A percentile compares a stretch with the other conserved stretches of the same genome.
Conservation (phyloP, 177 flowering plant genomes). For the Vitis hybrid region DNA sequence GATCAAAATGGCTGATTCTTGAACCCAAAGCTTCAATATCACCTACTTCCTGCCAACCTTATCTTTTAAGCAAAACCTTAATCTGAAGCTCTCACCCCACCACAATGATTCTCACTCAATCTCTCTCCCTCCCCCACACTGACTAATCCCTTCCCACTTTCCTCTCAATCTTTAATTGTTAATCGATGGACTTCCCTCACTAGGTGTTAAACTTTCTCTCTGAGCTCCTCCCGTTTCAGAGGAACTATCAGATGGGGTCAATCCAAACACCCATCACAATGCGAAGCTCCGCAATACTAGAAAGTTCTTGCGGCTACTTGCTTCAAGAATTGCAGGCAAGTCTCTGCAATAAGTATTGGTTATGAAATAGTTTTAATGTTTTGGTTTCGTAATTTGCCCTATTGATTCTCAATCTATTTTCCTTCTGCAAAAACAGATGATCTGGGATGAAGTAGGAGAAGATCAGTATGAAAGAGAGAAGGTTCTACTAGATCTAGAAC, state of each 20-base stretch:
- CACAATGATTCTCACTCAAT: constrained; percentile 8
- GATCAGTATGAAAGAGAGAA: constrained; percentile 62
- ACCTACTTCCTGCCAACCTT: constrained; percentile 56
- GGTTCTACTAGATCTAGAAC: constrained; percentile 65
- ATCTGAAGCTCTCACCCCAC: constrained; percentile 27
- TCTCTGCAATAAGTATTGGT: background rate
- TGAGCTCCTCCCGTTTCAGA: background rate
- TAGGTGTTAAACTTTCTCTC: background rate
- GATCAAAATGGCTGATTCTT: constrained; percentile 38
- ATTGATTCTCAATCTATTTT: background rate
- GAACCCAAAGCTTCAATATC: constrained; percentile 57
- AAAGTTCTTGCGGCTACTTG: constrained; percentile 82
- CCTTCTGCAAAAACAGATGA: constrained; percentile 41
- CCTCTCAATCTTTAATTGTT: constrained; percentile 9
- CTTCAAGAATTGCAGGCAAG: constrained; percentile 86
- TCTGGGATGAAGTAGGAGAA: constrained; percentile 92
- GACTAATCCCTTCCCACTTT: constrained; percentile 9
- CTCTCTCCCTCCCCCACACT: background rate
- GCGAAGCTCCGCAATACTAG: constrained; percentile 50
- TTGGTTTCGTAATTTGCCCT: background rate
- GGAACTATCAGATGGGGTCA: constrained; percentile 47
- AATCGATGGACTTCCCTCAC: constrained; percentile 9
- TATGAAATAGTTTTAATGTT: background rate
- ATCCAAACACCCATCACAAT: constrained; percentile 38
- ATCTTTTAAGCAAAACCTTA: constrained; percentile 65